phyloP scores from a whole-genome alignment of 2,329 filamentous ascomycete species.

The Cladorrhinum sp. region DNA sequence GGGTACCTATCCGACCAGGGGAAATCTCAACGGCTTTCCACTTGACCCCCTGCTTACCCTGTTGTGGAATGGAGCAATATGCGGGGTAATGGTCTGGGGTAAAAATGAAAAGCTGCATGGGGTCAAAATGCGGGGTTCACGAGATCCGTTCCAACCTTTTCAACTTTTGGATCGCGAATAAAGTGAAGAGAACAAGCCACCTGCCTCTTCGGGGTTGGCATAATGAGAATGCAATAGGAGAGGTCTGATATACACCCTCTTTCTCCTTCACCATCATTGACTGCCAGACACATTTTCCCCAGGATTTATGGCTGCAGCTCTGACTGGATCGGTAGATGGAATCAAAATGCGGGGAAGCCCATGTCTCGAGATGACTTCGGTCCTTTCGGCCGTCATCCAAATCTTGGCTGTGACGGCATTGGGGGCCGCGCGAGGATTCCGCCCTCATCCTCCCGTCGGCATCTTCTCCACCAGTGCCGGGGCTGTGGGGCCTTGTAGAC shows the following conservation, averaged over 20 bases:
- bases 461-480: slow-evolving; percentile 16
- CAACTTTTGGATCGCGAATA: slow-evolving; percentile 12
- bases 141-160: slow-evolving; percentile 14
- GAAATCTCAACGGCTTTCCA: not conserved
- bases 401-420: slow-evolving; percentile 17
- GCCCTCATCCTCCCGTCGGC: slow-evolving; percentile 11
- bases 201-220: slow-evolving; percentile 18
- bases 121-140: slow-evolving; percentile 17
- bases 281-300: not conserved
- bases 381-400: slow-evolving; percentile 9
- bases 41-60: not conserved
- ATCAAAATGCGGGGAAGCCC: slow-evolving; percentile 17
- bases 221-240: slow-evolving; percentile 6
- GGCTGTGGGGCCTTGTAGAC: not conserved
- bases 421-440: slow-evolving; percentile 9
- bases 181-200: slow-evolving; percentile 12
- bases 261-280: not conserved
- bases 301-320: not conserved
- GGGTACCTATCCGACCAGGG: slow-evolving; percentile 15
- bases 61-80: slow-evolving; percentile 17
- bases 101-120: slow-evolving; percentile 8
- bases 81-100: slow-evolving; percentile 19
- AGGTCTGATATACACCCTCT: not conserved
- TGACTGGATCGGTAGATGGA: slow-evolving; percentile 13
- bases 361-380: slow-evolving; percentile 12